A percentile compares a stretch with the other conserved stretches of the same genome.
phyloP scores from a whole-genome alignment of 495 filamentous ascomycete genomes.

The Oleoguttula mirabilis region DNA sequence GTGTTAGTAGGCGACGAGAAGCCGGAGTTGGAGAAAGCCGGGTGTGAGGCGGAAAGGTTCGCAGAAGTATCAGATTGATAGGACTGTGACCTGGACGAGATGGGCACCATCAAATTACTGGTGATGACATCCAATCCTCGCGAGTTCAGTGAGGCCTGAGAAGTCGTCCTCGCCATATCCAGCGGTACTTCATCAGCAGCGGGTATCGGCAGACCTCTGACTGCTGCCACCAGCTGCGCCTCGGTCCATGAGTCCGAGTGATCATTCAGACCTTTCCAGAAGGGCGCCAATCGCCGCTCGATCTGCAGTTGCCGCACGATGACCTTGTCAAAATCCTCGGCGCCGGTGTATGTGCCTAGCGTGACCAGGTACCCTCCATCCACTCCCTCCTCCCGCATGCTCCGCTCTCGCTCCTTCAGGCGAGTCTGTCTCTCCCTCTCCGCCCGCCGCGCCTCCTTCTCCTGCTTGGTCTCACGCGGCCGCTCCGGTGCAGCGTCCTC shows the following conservation, averaged over 20 bases:
- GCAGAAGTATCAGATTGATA: constrained; percentile 53
- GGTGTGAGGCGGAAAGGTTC: constrained; percentile 37
- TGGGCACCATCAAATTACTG: constrained; percentile 62
- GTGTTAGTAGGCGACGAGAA: constrained; percentile 35
- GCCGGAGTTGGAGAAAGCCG: constrained; percentile 37
- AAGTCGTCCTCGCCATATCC: constrained; percentile 41
- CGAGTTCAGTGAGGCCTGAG: constrained; percentile 30
- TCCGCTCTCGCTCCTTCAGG: constrained; percentile 75
- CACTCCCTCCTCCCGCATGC: constrained; percentile 83
- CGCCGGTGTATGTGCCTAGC: constrained; percentile 79
- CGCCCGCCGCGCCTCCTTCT: constrained; percentile 71
- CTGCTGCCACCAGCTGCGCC: constrained; percentile 82
- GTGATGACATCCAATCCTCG: constrained; percentile 38
- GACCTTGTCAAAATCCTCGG: constrained; percentile 85
- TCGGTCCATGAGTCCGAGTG: constrained; percentile 84
- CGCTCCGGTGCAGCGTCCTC: constrained; percentile 23
- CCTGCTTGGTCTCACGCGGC: constrained; percentile 70
- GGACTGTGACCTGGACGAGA: constrained; percentile 61
- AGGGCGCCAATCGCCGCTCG: constrained; percentile 82
- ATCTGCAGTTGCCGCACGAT: constrained; percentile 92
- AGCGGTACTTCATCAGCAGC: constrained; percentile 67
- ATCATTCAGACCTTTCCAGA: constrained; percentile 89
- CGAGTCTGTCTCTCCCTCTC: constrained; percentile 68
- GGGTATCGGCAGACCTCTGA: constrained; percentile 72
- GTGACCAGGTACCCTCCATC: constrained; percentile 94